Conservation (phyloP, 2,329 filamentous ascomycete species). For the Diaporthe ampelina region DNA sequence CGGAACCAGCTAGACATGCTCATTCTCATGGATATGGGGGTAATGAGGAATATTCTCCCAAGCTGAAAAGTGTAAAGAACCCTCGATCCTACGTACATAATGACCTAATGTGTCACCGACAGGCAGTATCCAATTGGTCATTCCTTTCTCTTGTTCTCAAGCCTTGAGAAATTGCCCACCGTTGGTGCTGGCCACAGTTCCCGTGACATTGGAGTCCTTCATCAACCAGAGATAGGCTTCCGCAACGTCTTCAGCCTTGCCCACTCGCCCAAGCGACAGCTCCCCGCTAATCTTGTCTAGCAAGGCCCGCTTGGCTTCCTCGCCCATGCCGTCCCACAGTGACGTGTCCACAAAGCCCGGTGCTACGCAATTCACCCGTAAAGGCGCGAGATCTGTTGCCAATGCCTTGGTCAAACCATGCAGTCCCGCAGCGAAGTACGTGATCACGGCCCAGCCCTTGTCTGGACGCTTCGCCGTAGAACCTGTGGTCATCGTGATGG, state of each 20-base stretch:
- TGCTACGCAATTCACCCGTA: conserved; percentile 73
- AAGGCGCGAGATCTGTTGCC: conserved; percentile 73
- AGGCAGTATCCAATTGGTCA: background rate
- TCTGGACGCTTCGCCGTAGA: conserved; percentile 64
- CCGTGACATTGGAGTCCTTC: conserved; percentile 48
- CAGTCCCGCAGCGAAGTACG: conserved; percentile 62
- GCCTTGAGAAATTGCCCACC: conserved; percentile 41
- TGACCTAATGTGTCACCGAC: background rate
- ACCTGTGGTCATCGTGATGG: conserved; percentile 70
- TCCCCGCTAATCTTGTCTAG: conserved; percentile 43
- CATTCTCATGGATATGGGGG: too few species aligned
- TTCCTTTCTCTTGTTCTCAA: background rate
- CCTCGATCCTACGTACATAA: background rate
- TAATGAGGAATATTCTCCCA: too few species aligned
- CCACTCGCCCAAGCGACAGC: conserved; percentile 43
- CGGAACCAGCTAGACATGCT: too few species aligned
- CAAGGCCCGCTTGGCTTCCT: conserved; percentile 44
- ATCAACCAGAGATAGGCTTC: conserved; percentile 49
- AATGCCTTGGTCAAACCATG: conserved; percentile 68
- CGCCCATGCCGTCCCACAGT: conserved; percentile 51
- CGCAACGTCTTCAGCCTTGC: conserved; percentile 46
- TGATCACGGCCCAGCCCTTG: conserved; percentile 64
- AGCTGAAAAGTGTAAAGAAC: too few species aligned
- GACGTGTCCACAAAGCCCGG: conserved; percentile 68
- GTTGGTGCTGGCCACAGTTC: conserved; percentile 44